Base-by-base conservation (phyloP, 2,329 filamentous ascomycete genomes). In the Ceratocystiopsis minuta region DNA sequence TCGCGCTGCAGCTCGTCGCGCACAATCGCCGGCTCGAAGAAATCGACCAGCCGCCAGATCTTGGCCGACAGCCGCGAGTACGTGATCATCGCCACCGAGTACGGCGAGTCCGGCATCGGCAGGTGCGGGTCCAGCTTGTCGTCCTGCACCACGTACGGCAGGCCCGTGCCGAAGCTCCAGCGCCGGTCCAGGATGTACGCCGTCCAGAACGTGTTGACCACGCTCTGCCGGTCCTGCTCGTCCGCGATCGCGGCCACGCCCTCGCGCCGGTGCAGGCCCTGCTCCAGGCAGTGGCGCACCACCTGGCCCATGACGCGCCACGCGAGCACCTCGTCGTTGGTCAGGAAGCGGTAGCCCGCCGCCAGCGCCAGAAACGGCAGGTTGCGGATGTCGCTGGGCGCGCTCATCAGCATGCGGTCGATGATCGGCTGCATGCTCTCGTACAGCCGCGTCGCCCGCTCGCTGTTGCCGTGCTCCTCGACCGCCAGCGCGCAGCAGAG, bases 271-370 rank as follows among this genome's bases (percentile, higher is more conserved):
- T 70, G 65, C 0, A 70, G 55, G 0, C 67, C 67, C 36, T 68
- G 60, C 42, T 67, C 66, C 14, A 69, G 55, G 3, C 60, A 58
- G 24, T 65, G 61, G 3, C 66, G 59, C 14, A 80, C 75, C 4
- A 86, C 81, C 47, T 92, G 70, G 2, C 87, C 87, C 55, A 92
- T 87, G 37, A 90, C 69, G 13, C 87, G 75, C 79, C 88, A 95
- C 0, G 85, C 81, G 41, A 90, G 69, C 3, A 80, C 70, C 57
- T 95, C 87, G 48, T 94, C 83, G 51, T 88, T 86, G 34, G 75
- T 76, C 40, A 93, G 75, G 53, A 92, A 95, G 49, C 88, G 72
- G 57, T 86, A 95, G 17, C 68, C 70, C 7, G 67, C 67, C 43
- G 69, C 53, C 5, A 75, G 60, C 15, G 63, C 65, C 13, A 76